Base-by-base conservation (phyloP, 257 asterid genomes). In the Datura wrightii region DNA sequence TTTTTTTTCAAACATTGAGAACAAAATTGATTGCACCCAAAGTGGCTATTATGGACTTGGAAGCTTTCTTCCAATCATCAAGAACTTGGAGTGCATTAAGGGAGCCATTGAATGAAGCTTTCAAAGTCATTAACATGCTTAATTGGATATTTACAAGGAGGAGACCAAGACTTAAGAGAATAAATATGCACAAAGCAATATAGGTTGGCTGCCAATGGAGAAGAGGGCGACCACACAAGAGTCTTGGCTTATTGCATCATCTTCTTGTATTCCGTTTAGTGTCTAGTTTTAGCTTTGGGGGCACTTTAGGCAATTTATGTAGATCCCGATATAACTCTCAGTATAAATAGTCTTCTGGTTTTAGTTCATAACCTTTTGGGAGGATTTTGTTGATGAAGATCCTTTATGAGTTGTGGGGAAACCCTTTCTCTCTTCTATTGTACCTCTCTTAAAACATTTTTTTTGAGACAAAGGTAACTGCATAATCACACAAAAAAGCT, bases 321-420 rank as follows among this genome's bases (percentile, higher is more conserved):
- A 65, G 72, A 65, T 19, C 44, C 46, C 10, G 13, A 66, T 66
- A 48, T 14, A 13, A 36, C 74, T 44, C 74, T 65, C 34, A 34
- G n/a, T 34, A 34, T 65, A 65, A 2, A 34, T 34, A 34, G 19
- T 13, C 19, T 8, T 66, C 2, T 66, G 19, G 74, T 36, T 65
- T 34, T 65, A 36, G 72, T 34, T 66, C 79, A 41, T 67, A 15
- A 67, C 7, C 31, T 67, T 67, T 67, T 67, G 50, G 78, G 52
- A 36, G 15, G 78, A 67, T 67, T 67, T 67, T 39, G 78, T 67
- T 67, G 78, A 67, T 67, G 78, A 67, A 67, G 34, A 15, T 67
- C 31, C 0, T 15, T 10, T 8, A 16, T 67, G 78, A 39, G 78
- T 67, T 67, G 2, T 67, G 48, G 50, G 50, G 50, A 46, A 46